These are phyloP conservation scores for Paracoccidioides brasiliensis DNA, from an alignment of 2,329 filamentous ascomycete genomes.

Conservation along the genomic window DNA sequence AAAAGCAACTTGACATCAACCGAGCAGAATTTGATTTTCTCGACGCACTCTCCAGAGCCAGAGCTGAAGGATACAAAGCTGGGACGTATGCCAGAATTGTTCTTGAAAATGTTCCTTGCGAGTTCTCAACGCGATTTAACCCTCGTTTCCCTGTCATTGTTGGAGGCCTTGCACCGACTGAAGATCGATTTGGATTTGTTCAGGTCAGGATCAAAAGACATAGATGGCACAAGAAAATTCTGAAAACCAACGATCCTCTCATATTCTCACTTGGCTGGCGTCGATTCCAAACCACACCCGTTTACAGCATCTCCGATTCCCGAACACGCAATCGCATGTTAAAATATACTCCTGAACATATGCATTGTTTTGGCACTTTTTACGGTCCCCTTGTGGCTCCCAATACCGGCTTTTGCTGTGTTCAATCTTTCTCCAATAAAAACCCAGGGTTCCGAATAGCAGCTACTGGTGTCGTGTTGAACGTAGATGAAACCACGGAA, in stretches of 20 bases:
- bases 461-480: slow-evolving; percentile 84
- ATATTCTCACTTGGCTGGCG: slow-evolving; percentile 97
- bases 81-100: slow-evolving; percentile 89
- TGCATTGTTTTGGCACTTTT: slow-evolving; percentile 96
- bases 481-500: slow-evolving; percentile 88
- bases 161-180: slow-evolving; percentile 82
- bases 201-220: slow-evolving; percentile 96
- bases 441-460: slow-evolving; percentile 88
- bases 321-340: slow-evolving; percentile 92
- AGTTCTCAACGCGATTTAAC: slow-evolving; percentile 76
- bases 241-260: slow-evolving; percentile 94
- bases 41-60: slow-evolving; percentile 67
- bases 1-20: slow-evolving; percentile 96
- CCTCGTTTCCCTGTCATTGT: slow-evolving; percentile 72
- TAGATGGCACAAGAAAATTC: slow-evolving; percentile 97
- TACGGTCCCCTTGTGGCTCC: slow-evolving; percentile 91
- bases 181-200: slow-evolving; percentile 90
- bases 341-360: slow-evolving; percentile 97
- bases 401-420: slow-evolving; percentile 89
- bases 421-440: slow-evolving; percentile 74
- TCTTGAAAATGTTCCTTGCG: slow-evolving; percentile 75
- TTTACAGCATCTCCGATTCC: slow-evolving; percentile 92
- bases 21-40: slow-evolving; percentile 80
- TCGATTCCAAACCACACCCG: slow-evolving; percentile 79
- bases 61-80: slow-evolving; percentile 80